Evolutionary conservation across 305 asterid genomes (phyloP).

Genomic region (Plantago coronopus): DNA sequence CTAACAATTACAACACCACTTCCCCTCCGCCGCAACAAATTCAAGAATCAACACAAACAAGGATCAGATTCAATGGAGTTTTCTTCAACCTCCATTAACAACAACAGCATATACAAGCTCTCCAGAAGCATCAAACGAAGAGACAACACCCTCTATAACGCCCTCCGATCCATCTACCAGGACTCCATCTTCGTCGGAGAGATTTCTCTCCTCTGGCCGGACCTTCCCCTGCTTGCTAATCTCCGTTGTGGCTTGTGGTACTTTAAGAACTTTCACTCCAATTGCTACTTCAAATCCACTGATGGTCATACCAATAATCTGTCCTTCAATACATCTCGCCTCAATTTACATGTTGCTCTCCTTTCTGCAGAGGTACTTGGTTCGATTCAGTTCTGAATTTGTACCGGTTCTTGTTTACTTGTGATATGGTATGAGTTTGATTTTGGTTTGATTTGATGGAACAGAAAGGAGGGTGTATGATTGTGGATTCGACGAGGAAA

Average conservation of each 20-base stretch:
- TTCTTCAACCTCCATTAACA: background rate
- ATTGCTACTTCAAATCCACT: slow-evolving; percentile 93
- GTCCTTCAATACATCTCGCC: slow-evolving; percentile 84
- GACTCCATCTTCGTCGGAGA: slow-evolving; percentile 91
- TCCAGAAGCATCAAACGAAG: slow-evolving; percentile 67
- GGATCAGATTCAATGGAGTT: slow-evolving; percentile 8
- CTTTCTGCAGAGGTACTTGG: slow-evolving; percentile 55
- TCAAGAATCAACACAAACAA: no score
- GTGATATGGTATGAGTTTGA: background rate
- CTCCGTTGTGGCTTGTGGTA: slow-evolving; percentile 99
- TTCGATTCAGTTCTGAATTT: no score
- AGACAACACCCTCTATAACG: slow-evolving; percentile 71
- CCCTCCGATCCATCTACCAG: slow-evolving; percentile 85
- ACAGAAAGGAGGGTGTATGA: slow-evolving; percentile 96
- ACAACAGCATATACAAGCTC: slow-evolving; percentile 57
- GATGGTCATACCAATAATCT: slow-evolving; percentile 94
- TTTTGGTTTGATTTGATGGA: slow-evolving; percentile 40
- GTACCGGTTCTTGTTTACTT: background rate
- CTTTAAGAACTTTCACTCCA: slow-evolving; percentile 50
- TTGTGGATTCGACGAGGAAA: slow-evolving; percentile 85
- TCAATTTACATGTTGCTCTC: slow-evolving; percentile 83
- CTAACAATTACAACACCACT: no score
- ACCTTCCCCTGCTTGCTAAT: slow-evolving; percentile 76
- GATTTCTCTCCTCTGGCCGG: slow-evolving; percentile 86
- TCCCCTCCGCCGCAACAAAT: no score